Evolutionary conservation across 1,284 basidiomycete species (phyloP).

Genomic region (Apiotrichum gamsii): DNA sequence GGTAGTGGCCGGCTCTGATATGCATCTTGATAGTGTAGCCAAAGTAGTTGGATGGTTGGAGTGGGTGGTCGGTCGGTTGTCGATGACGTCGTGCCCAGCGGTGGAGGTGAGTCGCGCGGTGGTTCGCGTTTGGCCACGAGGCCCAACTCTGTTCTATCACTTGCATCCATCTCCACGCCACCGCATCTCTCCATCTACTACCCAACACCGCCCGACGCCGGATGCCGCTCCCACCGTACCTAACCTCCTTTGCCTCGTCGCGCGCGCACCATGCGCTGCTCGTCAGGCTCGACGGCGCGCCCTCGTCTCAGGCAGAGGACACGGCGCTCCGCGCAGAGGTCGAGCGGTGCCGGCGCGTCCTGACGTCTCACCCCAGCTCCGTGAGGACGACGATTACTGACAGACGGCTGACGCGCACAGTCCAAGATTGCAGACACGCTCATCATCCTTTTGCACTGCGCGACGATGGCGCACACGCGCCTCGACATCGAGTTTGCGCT

Average conservation of each 20-base stretch:
- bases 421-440: constrained; percentile 30
- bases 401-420: constrained; percentile 11
- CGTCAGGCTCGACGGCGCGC: constrained; percentile 26
- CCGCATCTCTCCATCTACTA: background rate
- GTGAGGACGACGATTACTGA: constrained; percentile 8
- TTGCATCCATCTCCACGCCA: constrained; percentile 1
- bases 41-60: too few species aligned
- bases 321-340: constrained; percentile 24
- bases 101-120: background rate
- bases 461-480: constrained; percentile 10
- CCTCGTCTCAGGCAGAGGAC: constrained; percentile 28
- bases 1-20: too few species aligned
- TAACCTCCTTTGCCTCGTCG: constrained; percentile 40
- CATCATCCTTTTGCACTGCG: constrained; percentile 35
- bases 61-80: background rate
- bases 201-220: background rate
- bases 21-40: background rate
- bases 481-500: constrained; percentile 31
- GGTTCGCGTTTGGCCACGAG: background rate
- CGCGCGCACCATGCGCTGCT: constrained; percentile 39
- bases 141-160: too few species aligned
- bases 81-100: background rate
- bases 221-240: constrained; percentile 34
- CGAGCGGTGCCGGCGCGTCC: constrained; percentile 12
- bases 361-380: constrained; percentile 13